Base-by-base conservation (phyloP, 2,329 filamentous ascomycete genomes). In the Pseudodiploospora longispora region DNA sequence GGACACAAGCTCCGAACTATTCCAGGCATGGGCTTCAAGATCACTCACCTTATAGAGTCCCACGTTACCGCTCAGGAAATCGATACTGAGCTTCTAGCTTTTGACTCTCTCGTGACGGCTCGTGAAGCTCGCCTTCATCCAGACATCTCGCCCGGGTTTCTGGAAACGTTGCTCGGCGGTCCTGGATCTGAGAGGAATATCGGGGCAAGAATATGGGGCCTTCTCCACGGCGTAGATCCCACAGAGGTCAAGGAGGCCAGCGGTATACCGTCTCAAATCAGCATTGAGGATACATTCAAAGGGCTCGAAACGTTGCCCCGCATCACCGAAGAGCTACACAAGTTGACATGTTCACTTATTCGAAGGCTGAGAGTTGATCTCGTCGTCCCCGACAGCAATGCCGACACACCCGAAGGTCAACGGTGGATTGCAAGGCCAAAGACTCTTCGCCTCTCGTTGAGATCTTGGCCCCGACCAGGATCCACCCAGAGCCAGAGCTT, bases 211-310 rank as follows among this genome's bases (percentile, higher is more conserved):
- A 68, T 89, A 3, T 97, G 88, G 88, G 72, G 69, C 12, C 69
- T 95, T 6, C 67, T 97, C 2, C 83, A 96, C 59, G 91, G 90
- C 5, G 72, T 88, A 29, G 91, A 97, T 60, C 67, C 80, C 42
- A 72, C 76, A 1, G 81, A 87, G 47, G 88, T 97, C 12, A 80
- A 81, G 40, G 73, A 81, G 50, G 84, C 81, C 2, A 78, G 78
- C 52, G 76, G 81, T 37, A 65, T 94, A 2, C 91, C 91, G 0
- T 81, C 80, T 1, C 90, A 96, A 62, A 94, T 97, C 59, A 93
- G 87, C 61, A 93, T 97, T 50, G 91, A 97, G 59, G 90, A 97
- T 64, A 93, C 88, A 10, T 97, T 95, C 60, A 75, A 78, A 27
- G 79, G 81, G 10, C 69, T 95, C 1, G 77, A 84, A 52, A 80